Base-by-base conservation (phyloP, 352 stramenopile genomes). In the Elongisporangium senticosum region DNA sequence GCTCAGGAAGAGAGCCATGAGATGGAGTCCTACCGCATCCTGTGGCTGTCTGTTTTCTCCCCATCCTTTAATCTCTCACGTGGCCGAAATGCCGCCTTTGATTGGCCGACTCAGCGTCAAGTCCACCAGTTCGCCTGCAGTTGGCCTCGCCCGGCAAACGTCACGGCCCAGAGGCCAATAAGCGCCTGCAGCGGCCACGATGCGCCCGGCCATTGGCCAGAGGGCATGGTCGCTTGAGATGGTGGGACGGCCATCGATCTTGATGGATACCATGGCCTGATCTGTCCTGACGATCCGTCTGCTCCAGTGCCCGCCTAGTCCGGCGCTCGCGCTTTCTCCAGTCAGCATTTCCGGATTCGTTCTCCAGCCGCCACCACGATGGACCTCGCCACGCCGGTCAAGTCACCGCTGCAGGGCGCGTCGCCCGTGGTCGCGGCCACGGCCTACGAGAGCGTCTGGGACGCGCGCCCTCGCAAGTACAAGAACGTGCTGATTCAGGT, bases 401-500 rank as follows among this genome's bases (percentile, higher is more conserved):
- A 57, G 52, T 57, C 52, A 2, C 52, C 52, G 26, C 49, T 53
- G n/a, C 20, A 49, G 26, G 33, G 33, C 33, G 33, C 33, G 33
- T 57, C 52, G 17, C 52, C 52, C 37, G 22, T 26, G 20, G 17
- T 26, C 24, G 51, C 49, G 4, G 49, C 49, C 49, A 37, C 22
- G 20, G 49, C 15, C 22, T 48, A 57, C 24, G 37, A 7, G 4
- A 57, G 52, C 52, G 20, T 83, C 40, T 78, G 69, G 69, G 72
- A 78, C 55, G 55, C 52, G 0, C 71, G 74, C 22, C 63, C 68
- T 11, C 51, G 56, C 56, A 72, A 78, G 58, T 79, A 69, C 54
- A 68, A 71, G 55, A 82, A 71, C 48, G 65, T 61, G 43, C 74
- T 78, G 59, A 74, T 69, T 56, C 67, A 75, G 59, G 64, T 43